Base-by-base conservation (phyloP, 2,329 filamentous ascomycete genomes). In the Alternaria arbusti region DNA sequence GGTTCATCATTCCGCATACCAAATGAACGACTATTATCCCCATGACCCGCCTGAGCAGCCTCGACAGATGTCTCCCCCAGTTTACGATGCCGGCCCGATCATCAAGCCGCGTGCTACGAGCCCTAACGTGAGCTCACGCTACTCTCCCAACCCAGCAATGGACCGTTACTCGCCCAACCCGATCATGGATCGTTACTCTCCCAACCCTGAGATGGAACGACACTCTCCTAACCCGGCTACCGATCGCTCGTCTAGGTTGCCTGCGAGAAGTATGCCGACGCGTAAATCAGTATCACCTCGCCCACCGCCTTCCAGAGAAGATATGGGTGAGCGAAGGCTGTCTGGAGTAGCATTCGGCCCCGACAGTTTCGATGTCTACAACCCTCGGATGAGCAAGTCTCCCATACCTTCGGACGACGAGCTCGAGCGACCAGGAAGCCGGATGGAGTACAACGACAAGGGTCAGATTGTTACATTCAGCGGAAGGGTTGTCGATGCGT, bases 281-380 rank as follows among this genome's bases (percentile, higher is more conserved):
- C 88, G 91, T 56, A 94, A 94, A 77, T 93, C 91, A 1, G 87
- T 94, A 30, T 93, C 91, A 70, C 90, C 91, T 3, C 86, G 87
- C 2, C 91, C 91, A 15, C 80, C 80, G 1, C 65, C 86, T 77
- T 22, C 83, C 77, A 40, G 77, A 80, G 57, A 84, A 81, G 50
- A 74, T 22, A 47, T 49, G 17, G 78, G 77, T 46, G 78, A 82
- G 50, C 84, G 87, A 61, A 82, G 86, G 54, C 71, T 87, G 6
- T 91, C 90, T 2, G 86, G 85, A 15, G 80, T 91, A 5, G 91
- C 91, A 0, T 95, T 93, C 71, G 88, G 89, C 0, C 92, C 92
- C 0, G 92, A 94, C 74, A 90, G 88, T 32, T 94, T 93, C 74
- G 89, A 93, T 70, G 85, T 87, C 1, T 84, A 93, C 67, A 94